Evolutionary conservation across 768 basidiomycete genomes (phyloP), one percentile per base, ranked within the genome.

Genomic region (Phallus indusiatus): DNA sequence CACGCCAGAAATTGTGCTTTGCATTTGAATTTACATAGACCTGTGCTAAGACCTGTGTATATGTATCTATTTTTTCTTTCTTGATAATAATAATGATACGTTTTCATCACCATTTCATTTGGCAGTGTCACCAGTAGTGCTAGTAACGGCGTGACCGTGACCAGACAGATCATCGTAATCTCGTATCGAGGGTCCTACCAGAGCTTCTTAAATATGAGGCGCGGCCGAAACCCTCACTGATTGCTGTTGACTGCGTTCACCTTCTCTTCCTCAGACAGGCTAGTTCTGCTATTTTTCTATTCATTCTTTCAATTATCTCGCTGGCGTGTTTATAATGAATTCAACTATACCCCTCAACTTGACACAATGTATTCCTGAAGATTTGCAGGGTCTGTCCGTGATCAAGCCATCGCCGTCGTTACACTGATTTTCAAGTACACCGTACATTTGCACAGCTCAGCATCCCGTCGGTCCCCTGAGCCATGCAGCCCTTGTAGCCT

Each of bases 401-500:
- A 42, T 14, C 12, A 42, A 42, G 12, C n/a, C n/a, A 42, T 2
- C 12, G 14, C 9, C 42, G 4, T 12, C 2, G 42, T 42, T 3
- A 42, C n/a, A 4, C n/a, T 7, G 7, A 28, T 12, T 42, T 42
- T 42, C 12, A 2, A 42, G 12, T 42, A n/a, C n/a, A n/a, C n/a
- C n/a, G n/a, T n/a, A n/a, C n/a, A n/a, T n/a, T 2, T 42, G 4
- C n/a, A 42, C 42, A 42, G 50, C 14, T 51, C 50, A 51, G 18
- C 21, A 20, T 8, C 50, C 50, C 20, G 50, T 51, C 28, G 18
- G 10, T 34, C 50, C 50, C 11, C 50, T 74, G 28, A 77, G 73
- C 5, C 71, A 75, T 63, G 61, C 66, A 21, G 69, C 78, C 57
- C 68, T 79, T 20, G 62, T 76, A 5, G 67, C 67, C 12, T 79